Evolutionary conservation across 129 eudicot genomes (phyloP), one percentile per base, ranked within the genome.

Genomic region (Centrapalus pauciflorus): DNA sequence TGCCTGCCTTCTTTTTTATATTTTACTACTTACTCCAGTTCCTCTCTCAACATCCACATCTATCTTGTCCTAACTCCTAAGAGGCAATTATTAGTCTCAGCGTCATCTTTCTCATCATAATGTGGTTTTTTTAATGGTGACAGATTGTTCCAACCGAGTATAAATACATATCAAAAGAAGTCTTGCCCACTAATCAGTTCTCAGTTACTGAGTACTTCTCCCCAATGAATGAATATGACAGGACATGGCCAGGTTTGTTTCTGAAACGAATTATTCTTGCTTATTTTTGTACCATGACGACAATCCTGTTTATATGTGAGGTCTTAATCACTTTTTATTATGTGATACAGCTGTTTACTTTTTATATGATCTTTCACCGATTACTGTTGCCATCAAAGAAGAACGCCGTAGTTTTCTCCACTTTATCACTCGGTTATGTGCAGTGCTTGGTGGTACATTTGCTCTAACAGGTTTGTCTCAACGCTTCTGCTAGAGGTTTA

Each of bases 121-220:
- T 64, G 24, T 50, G 35, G 3, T 56, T 20, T 43, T 19, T 35
- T 58, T 37, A 66, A 30, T 57, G 58, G 13, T 58, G 4, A 51
- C 67, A 94, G 99, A 79, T 94, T 84, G 99, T 94, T 75, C 99
- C 97, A 12, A 94, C 97, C 0, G 99, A 89, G 66, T 94, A 94
- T 80, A 86, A 80, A 60, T 84, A 89, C 57, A 64, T 94, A 34
- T 94, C 97, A 38, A 89, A 89, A 81, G 90, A 89, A 60, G 95
- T 94, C 43, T 74, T 94, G 61, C 95, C 97, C 10, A 94, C 99
- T 43, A 94, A 94, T 66, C 97, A 94, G 63, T 94, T 94, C 74
- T 94, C 99, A 0, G 99, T 94, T 55, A 89, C 97, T 0, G 99
- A 94, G 72, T 94, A 89, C 78, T 94, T 89, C 61, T 89, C 97